Evolutionary conservation across 305 asterid genomes (phyloP).

Genomic region (Fraxinus baroniana): DNA sequence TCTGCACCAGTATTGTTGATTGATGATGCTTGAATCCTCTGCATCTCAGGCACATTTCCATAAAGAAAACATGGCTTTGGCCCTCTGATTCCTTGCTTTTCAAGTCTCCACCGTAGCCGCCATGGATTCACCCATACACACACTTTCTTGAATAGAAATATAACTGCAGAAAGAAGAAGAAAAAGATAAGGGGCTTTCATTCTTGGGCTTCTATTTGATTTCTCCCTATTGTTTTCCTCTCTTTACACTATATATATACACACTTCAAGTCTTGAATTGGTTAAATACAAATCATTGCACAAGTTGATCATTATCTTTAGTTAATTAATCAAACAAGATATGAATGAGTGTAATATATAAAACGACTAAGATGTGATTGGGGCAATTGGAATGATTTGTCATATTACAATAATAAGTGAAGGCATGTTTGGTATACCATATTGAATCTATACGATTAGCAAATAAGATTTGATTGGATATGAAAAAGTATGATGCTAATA

Average conservation of each 20-base stretch:
- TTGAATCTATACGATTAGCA: background rate
- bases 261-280: background rate
- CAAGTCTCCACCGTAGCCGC: slow-evolving; percentile 46
- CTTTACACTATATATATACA: slow-evolving; percentile 4
- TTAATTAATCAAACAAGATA: background rate
- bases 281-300: background rate
- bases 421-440: background rate
- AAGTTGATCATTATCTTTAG: background rate
- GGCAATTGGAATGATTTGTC: background rate
- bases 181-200: slow-evolving; percentile 30
- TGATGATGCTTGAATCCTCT: slow-evolving; percentile 48
- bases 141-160: slow-evolving; percentile 10
- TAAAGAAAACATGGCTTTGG: slow-evolving; percentile 53
- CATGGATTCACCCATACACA: slow-evolving; percentile 42
- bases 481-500: background rate
- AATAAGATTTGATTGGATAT: background rate
- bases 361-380: background rate
- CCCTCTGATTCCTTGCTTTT: slow-evolving; percentile 65
- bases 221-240: background rate
- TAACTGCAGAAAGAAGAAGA: background rate
- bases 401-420: background rate
- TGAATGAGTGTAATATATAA: background rate
- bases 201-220: slow-evolving; percentile 12
- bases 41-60: slow-evolving; percentile 76
- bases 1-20: slow-evolving; percentile 18